Conservation (phyloP, 2,329 filamentous ascomycete species). For the Diaporthe batatas region DNA sequence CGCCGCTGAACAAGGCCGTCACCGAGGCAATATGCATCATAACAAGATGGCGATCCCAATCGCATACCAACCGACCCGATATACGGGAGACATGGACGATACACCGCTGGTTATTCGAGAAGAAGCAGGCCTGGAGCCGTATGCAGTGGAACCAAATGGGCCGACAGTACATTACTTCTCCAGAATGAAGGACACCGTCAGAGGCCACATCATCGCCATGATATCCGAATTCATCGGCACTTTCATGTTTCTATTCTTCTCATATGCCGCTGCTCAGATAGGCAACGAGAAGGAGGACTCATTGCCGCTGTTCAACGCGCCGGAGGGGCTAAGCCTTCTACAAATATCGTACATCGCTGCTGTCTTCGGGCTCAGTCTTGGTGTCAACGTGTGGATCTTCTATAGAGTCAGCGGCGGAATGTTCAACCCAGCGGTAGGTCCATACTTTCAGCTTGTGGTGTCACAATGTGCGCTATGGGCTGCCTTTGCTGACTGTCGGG, state of each 20-base stretch:
- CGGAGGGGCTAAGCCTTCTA: constrained; percentile 42
- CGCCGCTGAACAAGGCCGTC: constrained; percentile 14
- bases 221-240: constrained; percentile 66
- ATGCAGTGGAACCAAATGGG: constrained; percentile 25
- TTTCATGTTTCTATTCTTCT: constrained; percentile 63
- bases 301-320: constrained; percentile 26
- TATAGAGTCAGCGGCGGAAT: constrained; percentile 66
- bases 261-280: constrained; percentile 49
- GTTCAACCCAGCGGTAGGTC: constrained; percentile 60
- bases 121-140: constrained; percentile 30
- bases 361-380: constrained; percentile 64
- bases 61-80: constrained; percentile 15
- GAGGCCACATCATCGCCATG: constrained; percentile 54
- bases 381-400: constrained; percentile 69
- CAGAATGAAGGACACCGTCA: constrained; percentile 33
- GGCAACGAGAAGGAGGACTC: constrained; percentile 45
- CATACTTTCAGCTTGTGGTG: background rate
- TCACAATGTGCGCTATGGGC: background rate
- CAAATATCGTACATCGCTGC: constrained; percentile 59
- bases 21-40: constrained; percentile 2
- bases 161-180: constrained; percentile 25
- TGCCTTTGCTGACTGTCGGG: background rate
- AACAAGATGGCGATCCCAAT: constrained; percentile 26
- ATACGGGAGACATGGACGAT: constrained; percentile 24
- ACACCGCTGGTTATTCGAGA: constrained; percentile 16